A percentile compares a stretch with the other conserved stretches of the same genome.
phyloP scores from a whole-genome alignment of 352 stramenopile genomes.

The Phytophthora niederhauseri region DNA sequence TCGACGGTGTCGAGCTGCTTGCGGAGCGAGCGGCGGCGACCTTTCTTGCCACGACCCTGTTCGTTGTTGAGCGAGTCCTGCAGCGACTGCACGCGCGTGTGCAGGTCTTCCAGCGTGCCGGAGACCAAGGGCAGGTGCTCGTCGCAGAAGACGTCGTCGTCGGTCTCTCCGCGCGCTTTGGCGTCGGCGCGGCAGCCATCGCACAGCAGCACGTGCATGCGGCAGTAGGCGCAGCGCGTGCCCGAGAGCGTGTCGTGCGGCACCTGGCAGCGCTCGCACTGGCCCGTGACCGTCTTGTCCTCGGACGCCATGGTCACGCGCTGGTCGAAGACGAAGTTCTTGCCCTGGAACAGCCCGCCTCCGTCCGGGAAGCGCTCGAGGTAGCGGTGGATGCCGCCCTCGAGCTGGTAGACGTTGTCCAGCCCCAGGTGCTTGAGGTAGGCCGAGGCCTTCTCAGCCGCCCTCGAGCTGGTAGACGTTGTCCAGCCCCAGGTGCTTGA shows the following conservation, averaged over 20 bases:
- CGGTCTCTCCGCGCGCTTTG: slow-evolving; percentile 23
- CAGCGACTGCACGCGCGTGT: slow-evolving; percentile 38
- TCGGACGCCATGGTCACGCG: slow-evolving; percentile 70
- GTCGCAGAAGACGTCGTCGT: slow-evolving; percentile 57
- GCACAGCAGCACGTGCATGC: slow-evolving; percentile 81
- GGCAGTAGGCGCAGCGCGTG: slow-evolving; percentile 75
- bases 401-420: slow-evolving; percentile 74
- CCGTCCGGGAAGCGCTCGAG: slow-evolving; percentile 79
- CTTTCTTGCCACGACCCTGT: slow-evolving; percentile 61
- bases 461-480: slow-evolving; percentile 84
- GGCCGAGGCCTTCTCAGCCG: slow-evolving; percentile 81
- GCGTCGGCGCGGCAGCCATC: slow-evolving; percentile 40
- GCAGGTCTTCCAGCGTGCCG: slow-evolving; percentile 47
- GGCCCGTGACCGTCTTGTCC: slow-evolving; percentile 60
- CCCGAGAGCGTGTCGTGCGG: slow-evolving; percentile 74
- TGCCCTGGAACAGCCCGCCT: slow-evolving; percentile 72
- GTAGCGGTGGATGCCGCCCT: slow-evolving; percentile 87
- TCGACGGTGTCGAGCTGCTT: slow-evolving; percentile 82
- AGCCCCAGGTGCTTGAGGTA: slow-evolving; percentile 77
- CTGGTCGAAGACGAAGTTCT: slow-evolving; percentile 91
- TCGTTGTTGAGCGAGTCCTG: slow-evolving; percentile 37
- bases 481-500: slow-evolving; percentile 66
- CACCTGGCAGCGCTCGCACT: slow-evolving; percentile 60
- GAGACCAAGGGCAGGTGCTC: slow-evolving; percentile 63
- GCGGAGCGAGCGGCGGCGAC: slow-evolving; percentile 73